Evolutionary conservation across 2,329 filamentous ascomycete genomes (phyloP).

Genomic region (Verticillium nubilum): DNA sequence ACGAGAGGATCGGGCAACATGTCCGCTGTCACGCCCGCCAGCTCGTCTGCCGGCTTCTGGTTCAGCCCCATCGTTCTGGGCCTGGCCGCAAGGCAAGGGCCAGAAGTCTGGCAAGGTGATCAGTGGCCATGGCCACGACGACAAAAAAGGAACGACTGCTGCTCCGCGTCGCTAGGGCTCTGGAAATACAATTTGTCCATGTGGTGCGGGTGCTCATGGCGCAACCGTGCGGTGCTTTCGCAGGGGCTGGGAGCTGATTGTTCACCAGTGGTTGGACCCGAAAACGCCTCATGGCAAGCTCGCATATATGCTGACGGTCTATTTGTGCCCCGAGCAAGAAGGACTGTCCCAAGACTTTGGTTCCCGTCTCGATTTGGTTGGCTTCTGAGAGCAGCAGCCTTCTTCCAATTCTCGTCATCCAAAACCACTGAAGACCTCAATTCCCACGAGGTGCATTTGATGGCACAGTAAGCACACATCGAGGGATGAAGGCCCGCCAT

Average conservation of each 20-base stretch:
- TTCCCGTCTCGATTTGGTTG: neutral
- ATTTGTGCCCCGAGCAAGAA: neutral
- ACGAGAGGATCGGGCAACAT: neutral
- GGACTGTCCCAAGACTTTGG: neutral
- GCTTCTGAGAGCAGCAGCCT: neutral
- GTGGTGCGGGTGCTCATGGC: neutral
- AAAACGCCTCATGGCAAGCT: neutral
- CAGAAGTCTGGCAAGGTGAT: neutral
- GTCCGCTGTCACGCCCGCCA: neutral
- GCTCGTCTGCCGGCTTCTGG: neutral
- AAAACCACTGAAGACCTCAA: neutral
- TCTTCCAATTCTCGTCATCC: neutral
- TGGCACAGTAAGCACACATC: neutral
- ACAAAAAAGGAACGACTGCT: neutral
- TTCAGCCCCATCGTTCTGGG: neutral
- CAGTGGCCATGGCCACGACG: neutral
- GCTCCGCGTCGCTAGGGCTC: too few species aligned
- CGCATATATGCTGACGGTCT: neutral
- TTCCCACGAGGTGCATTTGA: neutral
- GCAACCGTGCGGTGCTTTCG: neutral
- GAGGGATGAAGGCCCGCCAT: too few species aligned
- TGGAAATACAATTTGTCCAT: neutral
- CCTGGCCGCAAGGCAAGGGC: neutral
- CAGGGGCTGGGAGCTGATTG: neutral
- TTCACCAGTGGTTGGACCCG: neutral